These are phyloP conservation scores for rapeseed (Brassica napus) DNA, from an alignment of 345 rosid genomes.

Conservation along the genomic window DNA sequence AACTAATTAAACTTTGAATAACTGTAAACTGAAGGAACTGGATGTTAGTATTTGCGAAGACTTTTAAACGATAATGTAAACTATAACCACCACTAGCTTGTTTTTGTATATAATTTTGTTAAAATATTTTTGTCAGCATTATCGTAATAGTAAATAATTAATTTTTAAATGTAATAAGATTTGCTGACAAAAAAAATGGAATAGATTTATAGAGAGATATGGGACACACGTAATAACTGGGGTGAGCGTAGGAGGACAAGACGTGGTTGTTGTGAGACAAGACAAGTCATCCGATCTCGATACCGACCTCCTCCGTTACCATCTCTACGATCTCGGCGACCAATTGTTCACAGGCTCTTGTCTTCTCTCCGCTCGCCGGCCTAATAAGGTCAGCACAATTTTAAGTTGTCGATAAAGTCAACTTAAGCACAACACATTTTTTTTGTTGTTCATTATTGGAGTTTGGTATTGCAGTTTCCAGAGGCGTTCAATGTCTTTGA, in stretches of 20 bases:
- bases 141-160: not conserved
- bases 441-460: not conserved
- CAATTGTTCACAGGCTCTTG: slow-evolving; percentile 79
- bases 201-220: slow-evolving; percentile 84
- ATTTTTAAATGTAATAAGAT: slow-evolving; percentile 40
- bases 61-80: slow-evolving; percentile 18
- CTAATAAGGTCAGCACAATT: slow-evolving; percentile 49
- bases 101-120: not conserved
- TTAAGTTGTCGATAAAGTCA: not conserved
- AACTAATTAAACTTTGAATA: slow-evolving; percentile 9
- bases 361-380: slow-evolving; percentile 49
- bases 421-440: not conserved
- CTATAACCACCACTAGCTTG: slow-evolving; percentile 8
- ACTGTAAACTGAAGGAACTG: slow-evolving; percentile 12
- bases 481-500: slow-evolving; percentile 81
- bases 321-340: slow-evolving; percentile 75
- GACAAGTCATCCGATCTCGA: slow-evolving; percentile 57
- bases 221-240: slow-evolving; percentile 91
- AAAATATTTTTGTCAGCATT: not conserved
- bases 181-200: not conserved
- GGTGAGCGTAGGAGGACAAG: slow-evolving; percentile 77
- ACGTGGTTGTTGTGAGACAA: slow-evolving; percentile 70
- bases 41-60: slow-evolving; percentile 16
- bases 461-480: slow-evolving; percentile 55
- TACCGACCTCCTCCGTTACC: slow-evolving; percentile 60